These are phyloP conservation scores for Pisolithus sp. DNA, from an alignment of 768 basidiomycete genomes.

Conservation along the genomic window DNA sequence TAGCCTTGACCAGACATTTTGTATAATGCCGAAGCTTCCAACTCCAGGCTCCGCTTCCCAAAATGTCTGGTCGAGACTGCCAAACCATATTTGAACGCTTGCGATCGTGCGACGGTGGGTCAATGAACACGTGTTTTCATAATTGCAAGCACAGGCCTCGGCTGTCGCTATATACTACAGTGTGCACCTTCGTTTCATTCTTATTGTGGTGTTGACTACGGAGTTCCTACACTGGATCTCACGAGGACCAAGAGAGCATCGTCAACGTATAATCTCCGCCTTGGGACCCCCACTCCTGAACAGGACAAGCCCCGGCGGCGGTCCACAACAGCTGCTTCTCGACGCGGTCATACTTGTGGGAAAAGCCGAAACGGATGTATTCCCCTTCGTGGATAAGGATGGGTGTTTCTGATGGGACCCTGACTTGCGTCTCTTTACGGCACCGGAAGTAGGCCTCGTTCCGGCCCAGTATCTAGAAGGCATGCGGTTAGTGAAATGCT, in stretches of 20 bases:
- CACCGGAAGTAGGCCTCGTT: background rate
- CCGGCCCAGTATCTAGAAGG: background rate
- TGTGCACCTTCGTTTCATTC: too few relatives aligned
- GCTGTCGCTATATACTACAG: too few relatives aligned
- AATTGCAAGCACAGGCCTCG: too few relatives aligned
- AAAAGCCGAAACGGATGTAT: background rate
- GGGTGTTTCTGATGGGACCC: background rate
- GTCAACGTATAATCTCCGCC: background rate
- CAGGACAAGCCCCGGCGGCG: background rate
- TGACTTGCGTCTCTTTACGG: background rate
- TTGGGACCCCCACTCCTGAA: background rate
- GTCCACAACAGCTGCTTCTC: background rate
- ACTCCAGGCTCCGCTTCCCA: too few relatives aligned
- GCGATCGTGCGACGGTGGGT: too few relatives aligned
- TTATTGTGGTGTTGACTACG: too few relatives aligned
- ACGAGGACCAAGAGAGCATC: background rate
- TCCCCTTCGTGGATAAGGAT: background rate
- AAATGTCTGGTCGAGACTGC: too few relatives aligned
- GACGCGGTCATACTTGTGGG: constrained; percentile 1
- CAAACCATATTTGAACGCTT: too few relatives aligned
- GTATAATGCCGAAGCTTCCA: too few relatives aligned
- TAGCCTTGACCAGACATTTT: too few relatives aligned
- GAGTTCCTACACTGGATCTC: background rate
- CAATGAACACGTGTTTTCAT: too few relatives aligned
- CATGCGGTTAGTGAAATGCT: background rate